Evolutionary conservation across 2,329 filamentous ascomycete species (phyloP).

Genomic region (Alternaria brassicicola): DNA sequence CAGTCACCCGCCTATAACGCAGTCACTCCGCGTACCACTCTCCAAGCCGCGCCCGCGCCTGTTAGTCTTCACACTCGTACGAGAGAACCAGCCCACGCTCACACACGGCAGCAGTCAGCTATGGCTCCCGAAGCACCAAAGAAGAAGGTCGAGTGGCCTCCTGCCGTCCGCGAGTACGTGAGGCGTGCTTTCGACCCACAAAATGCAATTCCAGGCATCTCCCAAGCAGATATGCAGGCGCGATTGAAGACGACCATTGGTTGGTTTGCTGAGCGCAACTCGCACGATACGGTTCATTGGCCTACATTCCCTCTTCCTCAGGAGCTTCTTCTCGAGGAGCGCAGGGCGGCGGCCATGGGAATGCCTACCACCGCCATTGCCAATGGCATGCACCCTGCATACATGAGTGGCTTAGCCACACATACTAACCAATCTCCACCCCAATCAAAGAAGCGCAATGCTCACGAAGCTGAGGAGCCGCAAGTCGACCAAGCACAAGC

Average conservation of each 20-base stretch:
- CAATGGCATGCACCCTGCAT: conserved; percentile 23
- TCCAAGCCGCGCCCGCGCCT: conserved; percentile 27
- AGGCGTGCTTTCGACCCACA: conserved; percentile 82
- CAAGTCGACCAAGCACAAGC: conserved; percentile 59
- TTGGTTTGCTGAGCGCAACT: conserved; percentile 74
- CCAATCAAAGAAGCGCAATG: conserved; percentile 82
- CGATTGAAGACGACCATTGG: conserved; percentile 88
- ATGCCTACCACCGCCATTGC: conserved; percentile 39
- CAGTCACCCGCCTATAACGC: conserved; percentile 53
- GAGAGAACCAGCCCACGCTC: conserved; percentile 11
- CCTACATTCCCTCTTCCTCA: conserved; percentile 82
- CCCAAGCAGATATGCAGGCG: conserved; percentile 72
- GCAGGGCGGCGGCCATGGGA: conserved; percentile 32
- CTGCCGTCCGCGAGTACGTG: conserved; percentile 85
- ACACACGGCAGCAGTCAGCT: conserved; percentile 25
- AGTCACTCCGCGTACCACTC: conserved; percentile 53
- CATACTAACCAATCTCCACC: conserved; percentile 40
- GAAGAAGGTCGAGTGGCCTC: conserved; percentile 76
- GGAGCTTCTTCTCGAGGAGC: conserved; percentile 75
- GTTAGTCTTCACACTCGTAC: conserved; percentile 22
- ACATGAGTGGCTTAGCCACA: conserved; percentile 22
- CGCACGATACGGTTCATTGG: conserved; percentile 81
- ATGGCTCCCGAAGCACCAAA: conserved; percentile 18
- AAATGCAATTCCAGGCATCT: conserved; percentile 59
- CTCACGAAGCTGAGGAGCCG: conserved; percentile 60